These are phyloP conservation scores for Fusarium sp. DNA, from an alignment of 2,329 filamentous ascomycete species.

Conservation along the genomic window DNA sequence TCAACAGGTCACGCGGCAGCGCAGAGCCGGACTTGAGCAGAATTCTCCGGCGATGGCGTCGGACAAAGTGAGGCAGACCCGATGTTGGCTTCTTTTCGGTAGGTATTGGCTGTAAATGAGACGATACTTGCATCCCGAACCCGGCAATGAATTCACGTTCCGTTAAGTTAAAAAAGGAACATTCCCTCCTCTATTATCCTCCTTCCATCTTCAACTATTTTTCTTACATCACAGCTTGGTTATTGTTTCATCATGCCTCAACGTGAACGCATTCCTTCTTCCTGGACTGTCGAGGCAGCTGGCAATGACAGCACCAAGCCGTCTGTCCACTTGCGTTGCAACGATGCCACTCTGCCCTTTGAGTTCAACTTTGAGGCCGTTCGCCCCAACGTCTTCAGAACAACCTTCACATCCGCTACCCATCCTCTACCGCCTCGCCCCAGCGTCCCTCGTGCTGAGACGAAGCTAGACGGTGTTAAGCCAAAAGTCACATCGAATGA, in stretches of 20 bases:
- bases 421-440: constrained; percentile 73
- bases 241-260: constrained; percentile 37
- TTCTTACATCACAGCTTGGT: too few species aligned
- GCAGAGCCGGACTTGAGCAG: neutral
- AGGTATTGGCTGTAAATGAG: neutral
- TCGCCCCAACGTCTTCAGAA: constrained; percentile 70
- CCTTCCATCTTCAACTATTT: neutral
- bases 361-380: constrained; percentile 71
- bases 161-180: neutral
- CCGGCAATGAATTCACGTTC: neutral
- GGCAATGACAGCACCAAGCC: constrained; percentile 42
- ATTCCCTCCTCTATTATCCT: neutral
- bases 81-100: neutral
- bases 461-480: constrained; percentile 43
- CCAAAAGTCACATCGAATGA: constrained; percentile 43
- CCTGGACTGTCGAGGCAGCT: constrained; percentile 38
- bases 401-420: constrained; percentile 68
- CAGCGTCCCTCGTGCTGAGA: constrained; percentile 58
- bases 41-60: neutral
- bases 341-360: constrained; percentile 49
- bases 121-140: neutral
- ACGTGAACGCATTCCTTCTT: constrained; percentile 40
- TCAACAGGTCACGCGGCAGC: neutral
- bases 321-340: constrained; percentile 33
- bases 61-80: neutral